Conservation (phyloP, 192 early-diverging fungal genomes). For the Backusella circina region DNA sequence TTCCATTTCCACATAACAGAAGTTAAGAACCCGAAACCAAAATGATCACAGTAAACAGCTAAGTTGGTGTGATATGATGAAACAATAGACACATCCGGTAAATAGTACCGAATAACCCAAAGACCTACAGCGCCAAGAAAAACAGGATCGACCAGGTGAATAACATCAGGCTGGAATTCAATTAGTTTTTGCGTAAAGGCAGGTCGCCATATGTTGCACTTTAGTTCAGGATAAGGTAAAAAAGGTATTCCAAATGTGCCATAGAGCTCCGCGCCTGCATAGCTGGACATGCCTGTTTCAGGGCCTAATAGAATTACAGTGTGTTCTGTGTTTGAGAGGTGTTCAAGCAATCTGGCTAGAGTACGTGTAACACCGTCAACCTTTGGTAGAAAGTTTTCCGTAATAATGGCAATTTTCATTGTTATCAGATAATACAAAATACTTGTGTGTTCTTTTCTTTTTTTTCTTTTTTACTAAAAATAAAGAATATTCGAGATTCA, state of each 20-base stretch:
- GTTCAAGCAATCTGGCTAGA: conserved; percentile 23
- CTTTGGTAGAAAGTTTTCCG: conserved; percentile 35
- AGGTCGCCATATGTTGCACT: conserved; percentile 32
- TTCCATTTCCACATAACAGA: conserved; percentile 34
- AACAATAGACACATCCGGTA: conserved; percentile 15
- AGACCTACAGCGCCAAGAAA: conserved; percentile 24
- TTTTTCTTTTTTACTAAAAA: background rate
- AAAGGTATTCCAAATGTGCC: conserved; percentile 31
- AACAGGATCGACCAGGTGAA: conserved; percentile 35
- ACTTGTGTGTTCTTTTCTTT: background rate
- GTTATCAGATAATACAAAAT: background rate
- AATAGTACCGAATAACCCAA: conserved; percentile 1
- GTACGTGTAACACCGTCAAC: conserved; percentile 37
- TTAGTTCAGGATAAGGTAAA: conserved; percentile 31
- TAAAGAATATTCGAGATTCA: background rate
- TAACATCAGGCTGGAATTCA: conserved; percentile 29
- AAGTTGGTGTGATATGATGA: conserved; percentile 36
- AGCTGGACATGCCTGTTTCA: conserved; percentile 22
- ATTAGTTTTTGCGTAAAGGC: conserved; percentile 19
- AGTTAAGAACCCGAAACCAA: conserved; percentile 28
- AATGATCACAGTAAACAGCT: conserved; percentile 29
- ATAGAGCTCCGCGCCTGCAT: conserved; percentile 23
- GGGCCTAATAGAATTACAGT: conserved; percentile 31
- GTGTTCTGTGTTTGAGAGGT: conserved; percentile 25
- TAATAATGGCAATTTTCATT: conserved; percentile 36